Base-by-base conservation (phyloP, 1,284 basidiomycete genomes). In the Ganoderma lucidum region DNA sequence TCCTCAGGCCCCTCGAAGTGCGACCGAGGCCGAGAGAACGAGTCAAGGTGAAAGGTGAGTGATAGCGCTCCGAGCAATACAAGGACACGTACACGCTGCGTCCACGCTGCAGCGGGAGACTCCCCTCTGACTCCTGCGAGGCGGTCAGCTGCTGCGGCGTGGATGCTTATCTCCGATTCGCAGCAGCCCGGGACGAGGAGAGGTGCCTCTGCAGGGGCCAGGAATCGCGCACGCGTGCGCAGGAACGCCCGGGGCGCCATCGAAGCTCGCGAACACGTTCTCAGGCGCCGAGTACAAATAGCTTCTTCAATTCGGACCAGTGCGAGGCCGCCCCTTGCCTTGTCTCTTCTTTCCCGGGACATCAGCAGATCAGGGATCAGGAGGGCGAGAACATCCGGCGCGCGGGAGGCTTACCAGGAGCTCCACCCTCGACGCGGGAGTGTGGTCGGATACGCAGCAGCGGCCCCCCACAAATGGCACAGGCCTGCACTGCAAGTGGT, bases 121-220 rank as follows among this genome's bases (percentile, higher is more conserved):
- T 10, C 44, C 15, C 23, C 39, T 28, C 59, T 61, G 53, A 56
- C 30, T 56, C 39, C 23, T 9, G 39, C 39, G 6, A 23, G n/a
- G 39, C 6, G 59, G 63, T 62, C 63, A 51, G 12, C 55, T 62
- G 64, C 64, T 62, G 65, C 69, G 65, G 67, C 67, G 37, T 30
- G 62, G 28, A 71, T 71, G 71, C 67, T 66, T 70, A 73, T 73
- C 71, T 67, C 69, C 71, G 69, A 69, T 71, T 69, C 69, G 59
- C 62, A 64, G 64, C 65, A 65, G 56, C 53, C 63, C 62, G 58
- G 70, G 39, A 19, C n/a, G 45, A 61, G 63, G 45, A 48, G 58
- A 41, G 37, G 48, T 41, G 42, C 30, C 35, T 45, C 53, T 28
- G 53, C 48, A 58, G 41, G 56, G 12, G 10, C 12, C 39, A 9